These are phyloP conservation scores for Eucalyptus paniculata DNA, from an alignment of 345 rosid genomes.

Conservation along the genomic window DNA sequence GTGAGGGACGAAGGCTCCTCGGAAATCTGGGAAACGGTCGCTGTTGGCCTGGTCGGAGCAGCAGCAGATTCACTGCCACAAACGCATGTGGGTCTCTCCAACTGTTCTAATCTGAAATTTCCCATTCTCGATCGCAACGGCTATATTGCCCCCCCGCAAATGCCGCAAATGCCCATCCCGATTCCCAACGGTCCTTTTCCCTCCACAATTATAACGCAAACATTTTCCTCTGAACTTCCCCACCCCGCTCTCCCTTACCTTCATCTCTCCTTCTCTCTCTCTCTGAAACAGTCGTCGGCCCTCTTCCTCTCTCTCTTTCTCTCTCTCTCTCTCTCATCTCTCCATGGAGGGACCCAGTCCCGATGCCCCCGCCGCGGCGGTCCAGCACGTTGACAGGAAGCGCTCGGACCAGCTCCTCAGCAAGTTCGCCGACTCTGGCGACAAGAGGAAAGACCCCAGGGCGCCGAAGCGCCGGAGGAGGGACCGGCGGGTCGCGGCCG, in stretches of 20 bases:
- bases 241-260: background rate
- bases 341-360: background rate
- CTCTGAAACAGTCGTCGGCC: background rate
- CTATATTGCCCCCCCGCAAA: slow-evolving; percentile 16
- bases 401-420: slow-evolving; percentile 81
- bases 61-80: background rate
- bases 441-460: background rate
- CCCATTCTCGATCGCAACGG: slow-evolving; percentile 13
- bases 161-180: background rate
- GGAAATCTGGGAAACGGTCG: background rate
- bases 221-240: background rate
- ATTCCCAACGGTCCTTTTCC: slow-evolving; percentile 56
- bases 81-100: background rate
- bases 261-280: background rate
- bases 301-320: background rate
- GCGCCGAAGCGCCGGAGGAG: slow-evolving; percentile 22
- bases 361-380: background rate
- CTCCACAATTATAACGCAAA: background rate
- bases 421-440: slow-evolving; percentile 48
- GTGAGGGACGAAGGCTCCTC: background rate
- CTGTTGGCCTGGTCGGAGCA: background rate
- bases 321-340: background rate
- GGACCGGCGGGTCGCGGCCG: background rate
- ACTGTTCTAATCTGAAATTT: background rate
- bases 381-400: slow-evolving; percentile 60